A percentile compares a stretch with the other conserved stretches of the same genome.
Evolutionary conservation across 306 rosid species (phyloP).

Genomic region (Castanospermum australe): DNA sequence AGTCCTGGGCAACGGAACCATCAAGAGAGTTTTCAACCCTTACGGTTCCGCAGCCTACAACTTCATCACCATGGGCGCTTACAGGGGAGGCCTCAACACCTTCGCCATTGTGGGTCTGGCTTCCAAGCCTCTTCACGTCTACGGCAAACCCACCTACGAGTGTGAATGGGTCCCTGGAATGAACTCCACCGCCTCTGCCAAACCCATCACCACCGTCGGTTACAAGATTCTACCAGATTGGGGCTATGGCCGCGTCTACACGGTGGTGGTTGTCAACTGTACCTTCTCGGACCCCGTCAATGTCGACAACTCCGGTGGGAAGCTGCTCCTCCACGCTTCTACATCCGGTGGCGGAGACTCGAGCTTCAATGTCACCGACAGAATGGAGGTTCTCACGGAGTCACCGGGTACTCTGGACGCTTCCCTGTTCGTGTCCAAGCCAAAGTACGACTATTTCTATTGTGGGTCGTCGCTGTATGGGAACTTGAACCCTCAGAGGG

Average conservation of each 20-base stretch:
- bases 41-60: conserved; percentile 80
- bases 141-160: conserved; percentile 57
- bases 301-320: conserved; percentile 75
- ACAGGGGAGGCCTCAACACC: conserved; percentile 80
- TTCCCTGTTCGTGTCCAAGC: conserved; percentile 48
- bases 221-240: conserved; percentile 89
- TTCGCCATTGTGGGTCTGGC: conserved; percentile 78
- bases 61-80: conserved; percentile 78
- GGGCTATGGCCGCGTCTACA: conserved; percentile 95
- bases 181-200: conserved; percentile 5
- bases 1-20: conserved; percentile 39
- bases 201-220: conserved; percentile 42
- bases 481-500: conserved; percentile 70
- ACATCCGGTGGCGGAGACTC: conserved; percentile 82
- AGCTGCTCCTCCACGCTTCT: conserved; percentile 56
- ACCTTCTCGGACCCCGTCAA: conserved; percentile 64
- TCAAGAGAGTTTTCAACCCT: conserved; percentile 63
- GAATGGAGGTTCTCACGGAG: conserved; percentile 51
- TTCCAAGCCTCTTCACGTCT: conserved; percentile 86
- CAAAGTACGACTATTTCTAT: conserved; percentile 74
- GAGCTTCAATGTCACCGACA: conserved; percentile 61
- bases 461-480: conserved; percentile 91
- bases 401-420: conserved; percentile 39
- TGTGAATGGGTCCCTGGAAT: conserved; percentile 58
- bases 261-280: conserved; percentile 85